Conservation (phyloP, 2,329 filamentous ascomycete species). For the Aspergillus niger region DNA sequence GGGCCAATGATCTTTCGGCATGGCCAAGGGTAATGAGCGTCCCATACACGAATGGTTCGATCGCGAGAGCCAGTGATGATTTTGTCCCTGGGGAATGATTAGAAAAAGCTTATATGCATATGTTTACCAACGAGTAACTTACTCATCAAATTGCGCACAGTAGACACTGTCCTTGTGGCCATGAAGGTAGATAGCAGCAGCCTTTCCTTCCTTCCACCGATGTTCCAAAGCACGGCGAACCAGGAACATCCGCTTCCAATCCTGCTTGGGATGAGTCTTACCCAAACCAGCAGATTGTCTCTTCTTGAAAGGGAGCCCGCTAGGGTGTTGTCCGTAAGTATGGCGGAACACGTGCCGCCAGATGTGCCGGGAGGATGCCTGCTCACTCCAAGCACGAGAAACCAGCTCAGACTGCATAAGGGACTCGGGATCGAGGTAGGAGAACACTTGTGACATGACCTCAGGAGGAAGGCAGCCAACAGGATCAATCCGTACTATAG, state of each 20-base stretch:
- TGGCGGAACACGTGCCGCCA: conserved; percentile 65
- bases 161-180: conserved; percentile 96
- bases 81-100: conserved; percentile 66
- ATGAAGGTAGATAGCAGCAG: conserved; percentile 82
- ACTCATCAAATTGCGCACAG: conserved; percentile 97
- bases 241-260: conserved; percentile 85
- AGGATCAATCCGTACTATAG: conserved; percentile 53
- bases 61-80: conserved; percentile 97
- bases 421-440: conserved; percentile 60
- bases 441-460: conserved; percentile 60
- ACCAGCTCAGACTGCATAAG: conserved; percentile 59
- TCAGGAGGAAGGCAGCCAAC: conserved; percentile 59
- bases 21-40: conserved; percentile 77
- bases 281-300: conserved; percentile 59
- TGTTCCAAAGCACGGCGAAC: conserved; percentile 73
- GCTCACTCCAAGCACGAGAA: conserved; percentile 57
- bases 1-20: conserved; percentile 84
- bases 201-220: conserved; percentile 77
- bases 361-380: conserved; percentile 59
- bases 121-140: conserved; percentile 40
- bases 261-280: conserved; percentile 60
- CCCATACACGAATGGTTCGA: conserved; percentile 94
- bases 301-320: conserved; percentile 39
- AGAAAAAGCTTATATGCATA: conserved; percentile 15
- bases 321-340: conserved; percentile 51